phyloP scores from a whole-genome alignment of 495 filamentous ascomycete species.

The Neurospora hispaniola region DNA sequence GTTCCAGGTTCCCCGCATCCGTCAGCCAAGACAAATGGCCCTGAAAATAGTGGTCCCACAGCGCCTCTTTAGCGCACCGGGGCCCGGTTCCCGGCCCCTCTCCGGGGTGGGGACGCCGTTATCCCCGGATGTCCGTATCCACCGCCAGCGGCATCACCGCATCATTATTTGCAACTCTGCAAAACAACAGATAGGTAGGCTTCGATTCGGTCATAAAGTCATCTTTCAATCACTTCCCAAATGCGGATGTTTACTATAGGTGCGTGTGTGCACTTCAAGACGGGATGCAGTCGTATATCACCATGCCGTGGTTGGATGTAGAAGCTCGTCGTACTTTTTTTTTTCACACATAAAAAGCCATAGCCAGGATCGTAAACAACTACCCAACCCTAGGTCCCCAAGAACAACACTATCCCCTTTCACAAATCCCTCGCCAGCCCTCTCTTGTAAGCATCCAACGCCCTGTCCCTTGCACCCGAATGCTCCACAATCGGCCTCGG shows the following conservation, averaged over 20 bases:
- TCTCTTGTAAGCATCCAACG: slow-evolving; percentile 63
- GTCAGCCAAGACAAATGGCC: background rate
- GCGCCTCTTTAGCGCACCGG: background rate
- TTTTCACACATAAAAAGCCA: background rate
- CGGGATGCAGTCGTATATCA: background rate
- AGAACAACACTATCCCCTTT: background rate
- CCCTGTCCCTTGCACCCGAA: slow-evolving; percentile 50
- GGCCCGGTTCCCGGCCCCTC: background rate
- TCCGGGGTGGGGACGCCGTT: background rate
- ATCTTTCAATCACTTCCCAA: background rate
- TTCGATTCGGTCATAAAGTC: background rate
- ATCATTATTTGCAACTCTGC: too few species aligned
- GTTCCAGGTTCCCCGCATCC: background rate
- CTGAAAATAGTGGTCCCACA: background rate
- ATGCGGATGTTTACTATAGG: background rate
- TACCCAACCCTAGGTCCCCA: background rate
- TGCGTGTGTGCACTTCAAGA: background rate
- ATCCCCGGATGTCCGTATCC: background rate
- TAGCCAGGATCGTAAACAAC: background rate
- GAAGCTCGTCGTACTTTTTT: background rate
- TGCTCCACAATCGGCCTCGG: slow-evolving; percentile 68
- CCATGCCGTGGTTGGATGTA: background rate
- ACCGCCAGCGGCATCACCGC: background rate
- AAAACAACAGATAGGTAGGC: too few species aligned
- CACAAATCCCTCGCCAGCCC: slow-evolving; percentile 13